Percentiles rank a stretch among this genome's conserved stretches.
These are phyloP conservation scores for Fusarium sp. DNA, from an alignment of 2,329 filamentous ascomycete species.

Conservation along the genomic window DNA sequence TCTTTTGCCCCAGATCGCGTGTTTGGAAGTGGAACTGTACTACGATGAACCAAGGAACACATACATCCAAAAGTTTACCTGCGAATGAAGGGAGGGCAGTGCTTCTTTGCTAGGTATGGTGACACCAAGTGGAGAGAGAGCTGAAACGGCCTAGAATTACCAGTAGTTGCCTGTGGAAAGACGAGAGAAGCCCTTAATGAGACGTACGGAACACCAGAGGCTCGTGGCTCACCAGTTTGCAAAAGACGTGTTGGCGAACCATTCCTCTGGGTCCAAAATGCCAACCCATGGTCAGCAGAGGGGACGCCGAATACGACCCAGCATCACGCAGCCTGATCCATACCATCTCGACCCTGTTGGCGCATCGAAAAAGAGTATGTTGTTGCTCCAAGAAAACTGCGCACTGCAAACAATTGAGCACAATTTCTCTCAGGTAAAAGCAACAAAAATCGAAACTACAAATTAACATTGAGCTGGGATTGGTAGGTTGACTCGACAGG, in stretches of 20 bases:
- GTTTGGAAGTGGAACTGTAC: background rate
- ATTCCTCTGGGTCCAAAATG: slow-evolving; percentile 15
- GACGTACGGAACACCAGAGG: slow-evolving; percentile 16
- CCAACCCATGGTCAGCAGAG: slow-evolving; percentile 10
- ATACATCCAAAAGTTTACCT: background rate
- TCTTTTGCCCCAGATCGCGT: slow-evolving; percentile 3
- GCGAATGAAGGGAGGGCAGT: slow-evolving; percentile 17
- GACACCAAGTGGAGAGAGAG: slow-evolving; percentile 25
- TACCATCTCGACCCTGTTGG: slow-evolving; percentile 5
- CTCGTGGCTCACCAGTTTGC: background rate
- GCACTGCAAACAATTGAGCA: background rate
- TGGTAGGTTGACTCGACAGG: slow-evolving; percentile 18
- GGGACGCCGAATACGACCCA: slow-evolving; percentile 11
- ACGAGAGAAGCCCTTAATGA: background rate
- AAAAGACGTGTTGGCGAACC: slow-evolving; percentile 18
- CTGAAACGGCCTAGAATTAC: slow-evolving; percentile 25
- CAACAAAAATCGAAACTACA: slow-evolving; percentile 33
- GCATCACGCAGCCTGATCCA: slow-evolving; percentile 5
- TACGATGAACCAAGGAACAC: slow-evolving; percentile 18
- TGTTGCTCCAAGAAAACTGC: background rate
- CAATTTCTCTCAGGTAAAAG: slow-evolving; percentile 34
- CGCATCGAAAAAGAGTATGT: slow-evolving; percentile 5
- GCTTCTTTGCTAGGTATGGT: background rate
- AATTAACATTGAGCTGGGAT: slow-evolving; percentile 16
- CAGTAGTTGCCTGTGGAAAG: slow-evolving; percentile 20